These are phyloP conservation scores for Candida michaelii DNA, from an alignment of 805 yeast genomes.

Conservation along the genomic window DNA sequence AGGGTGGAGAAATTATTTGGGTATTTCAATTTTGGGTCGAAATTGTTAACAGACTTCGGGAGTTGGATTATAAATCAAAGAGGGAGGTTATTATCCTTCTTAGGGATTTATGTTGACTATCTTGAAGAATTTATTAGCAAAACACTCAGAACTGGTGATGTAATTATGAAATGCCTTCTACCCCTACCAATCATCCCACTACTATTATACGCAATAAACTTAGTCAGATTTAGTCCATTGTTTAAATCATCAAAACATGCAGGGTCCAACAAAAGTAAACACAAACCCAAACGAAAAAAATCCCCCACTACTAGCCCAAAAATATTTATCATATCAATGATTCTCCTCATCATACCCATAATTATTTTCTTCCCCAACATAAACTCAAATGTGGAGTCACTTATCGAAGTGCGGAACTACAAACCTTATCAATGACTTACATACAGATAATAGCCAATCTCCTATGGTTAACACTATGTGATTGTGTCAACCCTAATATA, in stretches of 20 bases:
- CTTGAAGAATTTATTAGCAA: too few relatives aligned
- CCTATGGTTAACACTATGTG: not conserved
- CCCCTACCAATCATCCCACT: too few relatives aligned
- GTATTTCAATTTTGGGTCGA: not conserved
- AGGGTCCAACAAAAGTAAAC: not conserved
- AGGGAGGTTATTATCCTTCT: too few relatives aligned
- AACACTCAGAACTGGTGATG: too few relatives aligned
- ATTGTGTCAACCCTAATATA: not conserved
- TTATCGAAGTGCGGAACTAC: not conserved
- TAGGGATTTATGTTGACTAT: too few relatives aligned
- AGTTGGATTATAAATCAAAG: too few relatives aligned
- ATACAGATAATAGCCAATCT: not conserved
- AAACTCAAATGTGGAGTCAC: conserved; percentile 2
- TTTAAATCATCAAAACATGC: too few relatives aligned
- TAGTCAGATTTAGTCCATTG: too few relatives aligned
- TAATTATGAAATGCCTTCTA: too few relatives aligned
- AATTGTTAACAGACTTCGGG: not conserved
- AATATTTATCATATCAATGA: not conserved
- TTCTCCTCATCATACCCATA: not conserved
- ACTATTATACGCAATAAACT: too few relatives aligned
- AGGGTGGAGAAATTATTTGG: not conserved
- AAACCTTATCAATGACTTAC: not conserved
- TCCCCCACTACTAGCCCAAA: not conserved
- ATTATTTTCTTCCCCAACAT: not conserved
- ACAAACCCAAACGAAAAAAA: not conserved